A percentile compares a stretch with the other conserved stretches of the same genome.
phyloP scores from a whole-genome alignment of 2,329 filamentous ascomycete species.

The Exophiala aquamarina region DNA sequence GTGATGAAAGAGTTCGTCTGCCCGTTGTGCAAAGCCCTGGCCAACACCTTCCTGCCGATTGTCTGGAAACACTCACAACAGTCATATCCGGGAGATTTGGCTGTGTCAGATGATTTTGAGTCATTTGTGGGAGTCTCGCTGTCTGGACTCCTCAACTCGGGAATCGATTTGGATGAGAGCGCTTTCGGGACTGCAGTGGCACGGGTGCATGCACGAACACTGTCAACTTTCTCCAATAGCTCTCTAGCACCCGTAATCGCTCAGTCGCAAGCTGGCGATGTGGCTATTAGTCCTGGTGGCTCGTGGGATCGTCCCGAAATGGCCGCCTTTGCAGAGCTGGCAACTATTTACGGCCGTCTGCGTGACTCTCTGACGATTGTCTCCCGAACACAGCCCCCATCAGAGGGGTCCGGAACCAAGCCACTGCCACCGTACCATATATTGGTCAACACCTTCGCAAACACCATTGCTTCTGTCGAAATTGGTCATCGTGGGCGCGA shows the following conservation, averaged over 20 bases:
- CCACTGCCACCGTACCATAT: conserved; percentile 20
- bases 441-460: conserved; percentile 23
- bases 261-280: conserved; percentile 20
- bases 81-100: conserved; percentile 72
- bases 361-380: conserved; percentile 20
- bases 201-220: conserved; percentile 32
- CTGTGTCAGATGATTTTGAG: conserved; percentile 60
- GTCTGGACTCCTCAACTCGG: conserved; percentile 33
- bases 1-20: conserved; percentile 88
- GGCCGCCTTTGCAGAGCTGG: conserved; percentile 23
- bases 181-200: conserved; percentile 10
- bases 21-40: conserved; percentile 92
- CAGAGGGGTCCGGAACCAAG: conserved; percentile 1
- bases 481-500: conserved; percentile 87
- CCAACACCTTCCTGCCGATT: conserved; percentile 91
- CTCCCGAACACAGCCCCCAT: conserved; percentile 1
- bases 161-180: conserved; percentile 21
- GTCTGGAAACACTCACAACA: conserved; percentile 93
- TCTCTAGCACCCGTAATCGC: conserved; percentile 19
- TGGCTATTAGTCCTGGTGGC: conserved; percentile 19
- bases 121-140: conserved; percentile 67
- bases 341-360: conserved; percentile 32
- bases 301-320: conserved; percentile 22
- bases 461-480: conserved; percentile 83
- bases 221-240: conserved; percentile 30